Base-by-base conservation (phyloP, 2,329 filamentous ascomycete species). In the Pyrenochaeta sp. region DNA sequence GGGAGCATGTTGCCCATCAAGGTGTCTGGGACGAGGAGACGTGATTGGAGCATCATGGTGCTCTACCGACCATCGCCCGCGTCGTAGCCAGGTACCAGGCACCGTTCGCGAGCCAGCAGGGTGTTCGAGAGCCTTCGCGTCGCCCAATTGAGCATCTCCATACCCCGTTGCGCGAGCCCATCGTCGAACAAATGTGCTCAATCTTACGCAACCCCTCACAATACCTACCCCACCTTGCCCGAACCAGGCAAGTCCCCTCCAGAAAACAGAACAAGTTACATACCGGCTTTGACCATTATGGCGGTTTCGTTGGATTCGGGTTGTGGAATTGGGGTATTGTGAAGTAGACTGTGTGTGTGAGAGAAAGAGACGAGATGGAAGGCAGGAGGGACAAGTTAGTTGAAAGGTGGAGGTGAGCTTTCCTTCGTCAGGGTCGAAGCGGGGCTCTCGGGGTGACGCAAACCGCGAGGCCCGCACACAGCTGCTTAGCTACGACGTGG, bases 241-340 rank as follows among this genome's bases (percentile, higher is more conserved):
- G 46, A 61, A 55, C 22, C 17, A 41, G 61, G 42, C 61, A 58
- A 51, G 56, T n/a, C 43, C 42, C 43, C 31, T 24, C 39, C 41
- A 44, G 34, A 35, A 58, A 51, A 27, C 34, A 44, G 9, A 44
- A 39, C 48, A 29, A 49, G 19, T n/a, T n/a, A 84, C 88, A 72
- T 85, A 96, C 90, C 90, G 80, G 93, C 92, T 85, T 96, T 96
- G 82, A 96, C 92, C 92, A 96, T 96, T 86, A 86, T 96, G 88
- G 79, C 78, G 79, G 78, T 79, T 76, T 71, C 45, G 27, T 53
- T 35, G 48, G 29, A 45, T 58, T 41, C 35, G 39, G 47, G 48
- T n/a, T n/a, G 49, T 57, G 51, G 38, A 39, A 48, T 46, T 48
- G 40, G 36, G 47, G 41, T 38, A 44, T 35, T 47, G 51, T 55